Evolutionary conservation across 805 yeast species (phyloP).

Genomic region (Ogataea siamensis): DNA sequence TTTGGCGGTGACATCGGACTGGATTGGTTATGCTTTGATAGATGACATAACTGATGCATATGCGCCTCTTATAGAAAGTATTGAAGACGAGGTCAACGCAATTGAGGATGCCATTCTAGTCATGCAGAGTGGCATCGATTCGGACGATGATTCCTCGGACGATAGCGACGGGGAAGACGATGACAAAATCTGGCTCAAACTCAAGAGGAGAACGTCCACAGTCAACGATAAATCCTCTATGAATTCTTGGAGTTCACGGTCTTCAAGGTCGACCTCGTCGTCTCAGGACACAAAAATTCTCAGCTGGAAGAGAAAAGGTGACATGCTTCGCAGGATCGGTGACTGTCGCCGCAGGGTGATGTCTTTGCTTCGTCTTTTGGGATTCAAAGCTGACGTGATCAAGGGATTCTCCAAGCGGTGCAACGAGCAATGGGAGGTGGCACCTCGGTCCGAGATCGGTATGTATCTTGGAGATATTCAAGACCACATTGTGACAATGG

Average conservation of each 20-base stretch:
- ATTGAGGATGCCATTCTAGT: conserved; percentile 88
- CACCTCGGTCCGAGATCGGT: conserved; percentile 83
- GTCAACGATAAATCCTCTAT: conserved; percentile 28
- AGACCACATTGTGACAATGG: conserved; percentile 97
- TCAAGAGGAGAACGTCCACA: conserved; percentile 31
- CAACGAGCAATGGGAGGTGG: conserved; percentile 77
- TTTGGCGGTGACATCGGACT: conserved; percentile 85
- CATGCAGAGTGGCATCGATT: conserved; percentile 70
- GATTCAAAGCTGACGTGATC: conserved; percentile 96
- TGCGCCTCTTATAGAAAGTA: conserved; percentile 93
- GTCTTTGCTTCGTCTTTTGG: conserved; percentile 80
- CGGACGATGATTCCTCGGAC: conserved; percentile 42
- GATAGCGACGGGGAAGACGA: conserved; percentile 41
- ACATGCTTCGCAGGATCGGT: conserved; percentile 91
- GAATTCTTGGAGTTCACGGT: conserved; percentile 15
- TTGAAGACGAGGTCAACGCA: conserved; percentile 91
- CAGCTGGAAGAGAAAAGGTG: conserved; percentile 91
- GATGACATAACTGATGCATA: conserved; percentile 97
- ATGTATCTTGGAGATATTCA: conserved; percentile 96
- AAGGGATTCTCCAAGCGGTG: conserved; percentile 92
- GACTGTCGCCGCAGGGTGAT: conserved; percentile 93
- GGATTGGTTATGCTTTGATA: conserved; percentile 95
- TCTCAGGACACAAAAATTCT: conserved; percentile 44
- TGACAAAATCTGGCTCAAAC: conserved; percentile 33
- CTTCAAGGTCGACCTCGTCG: conserved; percentile 24